phyloP scores from a whole-genome alignment of 1,139 yeast genomes.

The Saccharomyces hybrid region DNA sequence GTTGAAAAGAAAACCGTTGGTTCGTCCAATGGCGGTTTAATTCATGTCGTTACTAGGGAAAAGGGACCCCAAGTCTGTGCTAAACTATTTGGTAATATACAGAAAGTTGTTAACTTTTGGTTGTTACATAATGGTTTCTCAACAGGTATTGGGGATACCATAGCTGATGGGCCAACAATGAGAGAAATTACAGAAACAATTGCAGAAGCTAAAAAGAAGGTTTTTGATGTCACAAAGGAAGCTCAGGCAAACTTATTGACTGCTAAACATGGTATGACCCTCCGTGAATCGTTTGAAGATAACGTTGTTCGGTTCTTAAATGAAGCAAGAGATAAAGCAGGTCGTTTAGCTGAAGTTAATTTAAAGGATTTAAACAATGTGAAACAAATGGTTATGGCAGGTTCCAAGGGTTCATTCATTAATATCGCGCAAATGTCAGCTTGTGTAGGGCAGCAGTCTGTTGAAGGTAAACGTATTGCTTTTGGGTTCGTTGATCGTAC shows the following conservation, averaged over 20 bases:
- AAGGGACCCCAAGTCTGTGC: slow-evolving; percentile 92
- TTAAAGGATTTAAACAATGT: slow-evolving; percentile 91
- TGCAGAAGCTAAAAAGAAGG: slow-evolving; percentile 85
- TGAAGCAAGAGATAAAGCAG: slow-evolving; percentile 99
- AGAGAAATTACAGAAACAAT: slow-evolving; percentile 86
- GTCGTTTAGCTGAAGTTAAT: slow-evolving; percentile 96
- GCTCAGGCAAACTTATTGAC: slow-evolving; percentile 85
- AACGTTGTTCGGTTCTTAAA: slow-evolving; percentile 91
- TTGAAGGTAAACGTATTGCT: slow-evolving; percentile 98
- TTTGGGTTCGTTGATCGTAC: slow-evolving; percentile 95
- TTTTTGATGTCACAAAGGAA: slow-evolving; percentile 83
- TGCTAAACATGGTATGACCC: slow-evolving; percentile 99
- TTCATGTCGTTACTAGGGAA: slow-evolving; percentile 95
- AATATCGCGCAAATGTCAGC: slow-evolving; percentile 99
- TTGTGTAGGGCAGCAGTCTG: slow-evolving; percentile 99
- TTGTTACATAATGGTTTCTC: slow-evolving; percentile 93
- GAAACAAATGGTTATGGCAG: slow-evolving; percentile 98
- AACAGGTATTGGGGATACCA: slow-evolving; percentile 98
- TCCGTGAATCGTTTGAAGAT: slow-evolving; percentile 96
- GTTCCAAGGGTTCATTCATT: slow-evolving; percentile 98
- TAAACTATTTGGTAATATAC: slow-evolving; percentile 83
- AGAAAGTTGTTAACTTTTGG: slow-evolving; percentile 96
- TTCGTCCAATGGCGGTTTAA: slow-evolving; percentile 95
- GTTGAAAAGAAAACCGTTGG: slow-evolving; percentile 98
- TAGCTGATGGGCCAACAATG: slow-evolving; percentile 95